Base-by-base conservation (phyloP, 805 yeast genomes). In the Nakazawaea pomicola region DNA sequence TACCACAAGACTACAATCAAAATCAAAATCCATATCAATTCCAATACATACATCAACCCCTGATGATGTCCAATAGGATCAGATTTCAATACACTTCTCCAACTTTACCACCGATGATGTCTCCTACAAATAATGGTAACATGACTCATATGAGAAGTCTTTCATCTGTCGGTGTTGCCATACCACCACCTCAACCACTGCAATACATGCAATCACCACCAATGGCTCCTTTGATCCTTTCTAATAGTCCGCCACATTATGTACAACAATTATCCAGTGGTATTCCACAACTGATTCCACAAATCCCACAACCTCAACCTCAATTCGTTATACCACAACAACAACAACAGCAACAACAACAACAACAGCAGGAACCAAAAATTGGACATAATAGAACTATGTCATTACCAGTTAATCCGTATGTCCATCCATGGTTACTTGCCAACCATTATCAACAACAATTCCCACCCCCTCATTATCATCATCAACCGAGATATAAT, bases 401-500 rank as follows among this genome's bases (percentile, higher is more conserved):
- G 17, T 41, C 44, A 6, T 19, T 41, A 27, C 44, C 44, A 11
- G 27, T 35, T 8, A 40, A 40, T 18, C 40, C 28, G 4, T 35
- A 36, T 17, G 8, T 19, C 15, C 29, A 36, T 11, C 38, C 39
- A 10, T 40, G 40, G 40, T 10, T 34, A 15, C 15, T 40, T 4
- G 23, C 36, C n/a, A 16, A 11, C 18, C 29, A 40, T 20, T 36
- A 9, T 29, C 40, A 20, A 24, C 37, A 35, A 18, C 32, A 12
- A 15, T 27, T 27, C 15, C 29, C 10, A 7, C 36, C 31, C 12
- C 41, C 21, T 11, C 31, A 24, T 15, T 29, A 21, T 15, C 15
- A 21, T 16, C 40, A 36, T 7, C 37, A 30, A 27, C 33, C n/a
- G n/a, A n/a, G n/a, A n/a, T n/a, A n/a, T n/a, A n/a, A n/a, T n/a